Evolutionary conservation across 164 flowering plant genomes (phyloP).

Genomic region (Platanus orientalis): DNA sequence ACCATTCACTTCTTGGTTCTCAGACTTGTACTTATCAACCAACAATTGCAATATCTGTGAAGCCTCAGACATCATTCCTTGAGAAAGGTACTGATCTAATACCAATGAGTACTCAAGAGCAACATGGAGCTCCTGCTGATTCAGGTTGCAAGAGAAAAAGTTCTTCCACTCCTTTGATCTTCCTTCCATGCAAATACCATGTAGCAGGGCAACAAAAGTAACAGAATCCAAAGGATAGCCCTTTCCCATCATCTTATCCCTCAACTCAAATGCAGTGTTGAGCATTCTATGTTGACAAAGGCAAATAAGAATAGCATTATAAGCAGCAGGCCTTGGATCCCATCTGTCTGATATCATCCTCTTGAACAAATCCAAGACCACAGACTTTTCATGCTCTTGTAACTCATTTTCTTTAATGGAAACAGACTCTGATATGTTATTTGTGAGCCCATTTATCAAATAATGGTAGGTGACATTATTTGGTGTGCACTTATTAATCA

Average conservation of each 20-base stretch:
- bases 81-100: conserved; percentile 34
- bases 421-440: conserved; percentile 15
- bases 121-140: conserved; percentile 38
- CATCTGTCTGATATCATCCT: conserved; percentile 60
- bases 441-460: conserved; percentile 51
- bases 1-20: conserved; percentile 11
- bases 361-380: conserved; percentile 37
- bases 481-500: conserved; percentile 56
- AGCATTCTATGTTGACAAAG: conserved; percentile 65
- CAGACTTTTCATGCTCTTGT: conserved; percentile 22
- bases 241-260: conserved; percentile 38
- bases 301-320: conserved; percentile 53
- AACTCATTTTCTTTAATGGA: conserved; percentile 17
- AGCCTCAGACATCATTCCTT: conserved; percentile 43
- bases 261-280: conserved; percentile 44
- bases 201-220: conserved; percentile 53
- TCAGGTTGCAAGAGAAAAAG: conserved; percentile 33
- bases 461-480: conserved; percentile 58
- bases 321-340: conserved; percentile 42
- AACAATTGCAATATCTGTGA: conserved; percentile 41
- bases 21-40: conserved; percentile 30
- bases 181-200: conserved; percentile 63
- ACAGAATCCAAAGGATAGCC: conserved; percentile 50
- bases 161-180: conserved; percentile 54
- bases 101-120: conserved; percentile 50